A percentile compares a stretch with the other conserved stretches of the same genome.
Evolutionary conservation across 352 stramenopile genomes (phyloP).

Genomic region (Phytophthora megakarya): DNA sequence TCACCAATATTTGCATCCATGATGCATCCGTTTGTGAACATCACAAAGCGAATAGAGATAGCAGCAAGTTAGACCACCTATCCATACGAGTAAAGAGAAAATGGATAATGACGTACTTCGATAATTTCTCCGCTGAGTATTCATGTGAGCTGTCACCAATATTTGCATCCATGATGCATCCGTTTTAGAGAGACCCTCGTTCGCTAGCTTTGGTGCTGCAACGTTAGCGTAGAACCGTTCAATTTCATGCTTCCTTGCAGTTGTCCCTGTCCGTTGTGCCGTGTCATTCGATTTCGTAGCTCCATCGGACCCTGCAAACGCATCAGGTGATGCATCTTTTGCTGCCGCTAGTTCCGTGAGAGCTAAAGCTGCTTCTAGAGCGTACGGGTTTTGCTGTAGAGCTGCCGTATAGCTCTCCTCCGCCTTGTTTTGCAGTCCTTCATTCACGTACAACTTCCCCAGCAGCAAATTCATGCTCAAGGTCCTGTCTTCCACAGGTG

Average conservation of each 20-base stretch:
- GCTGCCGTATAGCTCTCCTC: slow-evolving; percentile 63
- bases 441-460: slow-evolving; percentile 61
- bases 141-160: slow-evolving; percentile 60
- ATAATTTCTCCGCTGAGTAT: slow-evolving; percentile 49
- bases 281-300: slow-evolving; percentile 17
- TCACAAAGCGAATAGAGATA: no score
- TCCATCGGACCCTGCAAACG: slow-evolving; percentile 28
- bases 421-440: slow-evolving; percentile 67
- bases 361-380: slow-evolving; percentile 76
- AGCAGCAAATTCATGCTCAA: slow-evolving; percentile 72
- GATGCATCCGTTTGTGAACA: slow-evolving; percentile 37
- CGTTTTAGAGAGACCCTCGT: slow-evolving; percentile 10
- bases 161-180: slow-evolving; percentile 66
- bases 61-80: slow-evolving; percentile 10
- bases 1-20: slow-evolving; percentile 69
- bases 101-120: slow-evolving; percentile 26
- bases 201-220: slow-evolving; percentile 8
- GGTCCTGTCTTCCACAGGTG: slow-evolving; percentile 41
- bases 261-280: not conserved
- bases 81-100: not conserved
- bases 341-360: slow-evolving; percentile 58
- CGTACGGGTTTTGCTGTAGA: slow-evolving; percentile 74
- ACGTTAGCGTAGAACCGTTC: slow-evolving; percentile 52
- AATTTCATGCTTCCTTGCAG: slow-evolving; percentile 47
- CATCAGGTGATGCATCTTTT: slow-evolving; percentile 43